Conservation (phyloP, 805 yeast genomes). For the Cyberlindnera nakhonratchasimensis region DNA sequence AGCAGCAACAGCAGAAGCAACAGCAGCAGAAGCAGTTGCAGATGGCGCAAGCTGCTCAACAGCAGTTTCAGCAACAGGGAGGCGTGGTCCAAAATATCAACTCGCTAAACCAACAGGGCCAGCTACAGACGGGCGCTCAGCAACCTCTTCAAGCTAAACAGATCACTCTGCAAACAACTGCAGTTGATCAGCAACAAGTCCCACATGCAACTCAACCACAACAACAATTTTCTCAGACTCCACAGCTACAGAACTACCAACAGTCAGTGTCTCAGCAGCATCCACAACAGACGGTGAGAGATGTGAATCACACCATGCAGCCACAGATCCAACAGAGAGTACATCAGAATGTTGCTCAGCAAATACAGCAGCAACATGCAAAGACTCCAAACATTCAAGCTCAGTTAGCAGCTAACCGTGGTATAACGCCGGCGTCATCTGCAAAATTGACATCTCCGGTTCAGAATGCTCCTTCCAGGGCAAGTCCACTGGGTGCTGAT, state of each 20-base stretch:
- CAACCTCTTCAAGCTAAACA: neutral
- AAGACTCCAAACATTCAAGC: conserved; percentile 28
- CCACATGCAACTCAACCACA: neutral
- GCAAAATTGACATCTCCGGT: conserved; percentile 27
- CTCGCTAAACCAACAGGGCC: neutral
- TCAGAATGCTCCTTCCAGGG: conserved; percentile 26
- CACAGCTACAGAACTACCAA: neutral
- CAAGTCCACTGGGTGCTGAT: conserved; percentile 34
- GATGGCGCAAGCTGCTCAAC: conserved; percentile 21
- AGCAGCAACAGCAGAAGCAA: conserved; percentile 38
- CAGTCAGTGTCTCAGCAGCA: neutral
- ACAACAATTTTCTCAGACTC: conserved; percentile 1
- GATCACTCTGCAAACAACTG: neutral
- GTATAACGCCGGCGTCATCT: conserved; percentile 22
- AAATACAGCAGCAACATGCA: conserved; percentile 3
- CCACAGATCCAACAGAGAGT: conserved; percentile 1
- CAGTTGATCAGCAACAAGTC: neutral
- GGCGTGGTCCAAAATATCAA: neutral
- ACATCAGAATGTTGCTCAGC: neutral
- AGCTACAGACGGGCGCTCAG: neutral
- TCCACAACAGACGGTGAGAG: neutral
- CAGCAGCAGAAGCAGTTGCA: conserved; percentile 28
- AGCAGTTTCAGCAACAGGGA: conserved; percentile 5
- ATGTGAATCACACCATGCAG: neutral
- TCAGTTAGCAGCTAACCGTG: conserved; percentile 34